Evolutionary conservation across 2,329 filamentous ascomycete genomes (phyloP).

Genomic region (Alternaria sp.): DNA sequence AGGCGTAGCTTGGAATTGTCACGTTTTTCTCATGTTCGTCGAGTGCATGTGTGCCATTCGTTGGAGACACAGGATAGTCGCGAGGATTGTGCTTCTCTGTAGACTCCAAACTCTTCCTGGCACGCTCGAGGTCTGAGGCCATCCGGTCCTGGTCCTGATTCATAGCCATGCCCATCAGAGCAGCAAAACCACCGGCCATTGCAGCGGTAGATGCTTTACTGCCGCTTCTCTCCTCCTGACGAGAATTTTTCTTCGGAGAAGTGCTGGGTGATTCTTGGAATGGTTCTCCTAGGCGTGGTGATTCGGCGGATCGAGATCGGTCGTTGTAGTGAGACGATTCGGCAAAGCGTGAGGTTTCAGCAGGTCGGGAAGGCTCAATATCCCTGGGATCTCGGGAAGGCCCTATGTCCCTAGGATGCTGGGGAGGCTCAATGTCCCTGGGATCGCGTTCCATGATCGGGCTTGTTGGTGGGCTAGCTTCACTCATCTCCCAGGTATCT

Average conservation of each 20-base stretch:
- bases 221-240: slow-evolving; percentile 25
- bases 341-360: slow-evolving; percentile 3
- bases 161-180: slow-evolving; percentile 42
- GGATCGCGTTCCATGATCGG: slow-evolving; percentile 47
- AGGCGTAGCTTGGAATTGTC: slow-evolving; percentile 46
- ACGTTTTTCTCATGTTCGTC: slow-evolving; percentile 27
- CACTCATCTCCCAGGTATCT: slow-evolving; percentile 45
- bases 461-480: slow-evolving; percentile 35
- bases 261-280: slow-evolving; percentile 9
- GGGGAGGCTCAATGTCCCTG: slow-evolving; percentile 25
- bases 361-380: slow-evolving; percentile 8
- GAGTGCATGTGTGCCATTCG: slow-evolving; percentile 29
- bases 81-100: slow-evolving; percentile 27
- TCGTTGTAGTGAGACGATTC: slow-evolving; percentile 6
- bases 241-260: slow-evolving; percentile 18
- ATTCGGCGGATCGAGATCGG: neutral
- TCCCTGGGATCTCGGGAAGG: slow-evolving; percentile 5
- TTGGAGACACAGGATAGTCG: slow-evolving; percentile 25
- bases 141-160: slow-evolving; percentile 49
- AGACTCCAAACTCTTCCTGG: slow-evolving; percentile 38
- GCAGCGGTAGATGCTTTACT: slow-evolving; percentile 34
- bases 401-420: slow-evolving; percentile 3
- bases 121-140: slow-evolving; percentile 40
- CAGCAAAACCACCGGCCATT: slow-evolving; percentile 47
- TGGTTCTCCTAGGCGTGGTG: slow-evolving; percentile 4